Percentiles rank a stretch among this genome's conserved stretches.
Conservation (phyloP, 2,329 filamentous ascomycete species). For the Cladosporium austrohemisphaericum region DNA sequence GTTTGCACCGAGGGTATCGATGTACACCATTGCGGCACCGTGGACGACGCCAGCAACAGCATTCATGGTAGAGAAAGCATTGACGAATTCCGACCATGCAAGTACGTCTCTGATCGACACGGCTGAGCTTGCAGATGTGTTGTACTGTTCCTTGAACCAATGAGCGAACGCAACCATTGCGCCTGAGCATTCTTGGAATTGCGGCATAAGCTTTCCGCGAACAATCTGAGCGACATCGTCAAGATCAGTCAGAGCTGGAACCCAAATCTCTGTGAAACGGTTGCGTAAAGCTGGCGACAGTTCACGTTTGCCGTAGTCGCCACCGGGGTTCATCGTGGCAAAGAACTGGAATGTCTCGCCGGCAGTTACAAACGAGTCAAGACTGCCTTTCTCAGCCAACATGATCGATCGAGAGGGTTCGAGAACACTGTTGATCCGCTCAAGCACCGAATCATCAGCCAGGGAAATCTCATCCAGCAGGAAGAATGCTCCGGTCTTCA, state of each 20-base stretch:
- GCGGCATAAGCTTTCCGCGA: constrained; percentile 62
- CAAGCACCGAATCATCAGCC: constrained; percentile 93
- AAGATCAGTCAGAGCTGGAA: constrained; percentile 77
- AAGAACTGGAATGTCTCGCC: constrained; percentile 85
- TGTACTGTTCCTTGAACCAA: constrained; percentile 82
- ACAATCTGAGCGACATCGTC: constrained; percentile 89
- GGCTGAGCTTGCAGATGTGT: constrained; percentile 69
- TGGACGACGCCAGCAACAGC: constrained; percentile 57
- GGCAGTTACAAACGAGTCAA: constrained; percentile 75
- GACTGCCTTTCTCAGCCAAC: constrained; percentile 86
- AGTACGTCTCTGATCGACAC: constrained; percentile 92
- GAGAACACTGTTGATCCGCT: constrained; percentile 92
- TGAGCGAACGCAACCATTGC: constrained; percentile 81
- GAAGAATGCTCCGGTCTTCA: constrained; percentile 87
- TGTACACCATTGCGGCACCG: constrained; percentile 90
- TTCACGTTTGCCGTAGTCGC: constrained; percentile 97
- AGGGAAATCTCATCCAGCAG: constrained; percentile 96
- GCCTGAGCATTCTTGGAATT: constrained; percentile 56
- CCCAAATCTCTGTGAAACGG: constrained; percentile 98
- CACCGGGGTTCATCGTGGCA: constrained; percentile 98
- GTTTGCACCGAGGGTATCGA: constrained; percentile 92
- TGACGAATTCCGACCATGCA: constrained; percentile 91
- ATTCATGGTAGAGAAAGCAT: constrained; percentile 39
- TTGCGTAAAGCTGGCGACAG: constrained; percentile 92
- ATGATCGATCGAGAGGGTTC: constrained; percentile 83